Evolutionary conservation across 169 alveolate genomes (phyloP).

Genomic region (Babesia caballi): DNA sequence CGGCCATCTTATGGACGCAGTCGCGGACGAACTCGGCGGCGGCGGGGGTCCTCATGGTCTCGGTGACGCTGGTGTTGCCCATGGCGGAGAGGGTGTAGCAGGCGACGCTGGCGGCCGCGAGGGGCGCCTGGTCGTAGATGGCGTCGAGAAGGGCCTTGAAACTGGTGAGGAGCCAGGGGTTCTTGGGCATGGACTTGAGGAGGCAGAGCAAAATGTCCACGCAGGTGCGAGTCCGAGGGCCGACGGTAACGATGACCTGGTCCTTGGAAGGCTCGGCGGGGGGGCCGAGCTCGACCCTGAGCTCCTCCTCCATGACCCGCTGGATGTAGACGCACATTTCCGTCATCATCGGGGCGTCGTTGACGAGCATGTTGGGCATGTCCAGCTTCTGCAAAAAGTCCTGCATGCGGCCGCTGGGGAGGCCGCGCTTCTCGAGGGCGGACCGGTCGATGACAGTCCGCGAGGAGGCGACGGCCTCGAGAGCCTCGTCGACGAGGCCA

Average conservation of each 20-base stretch:
- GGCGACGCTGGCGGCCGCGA: conserved; percentile 23
- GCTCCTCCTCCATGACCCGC: conserved; percentile 30
- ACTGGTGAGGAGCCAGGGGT: background rate
- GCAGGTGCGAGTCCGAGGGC: conserved; percentile 26
- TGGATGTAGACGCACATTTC: conserved; percentile 26
- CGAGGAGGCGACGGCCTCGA: conserved; percentile 1
- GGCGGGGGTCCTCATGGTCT: conserved; percentile 37
- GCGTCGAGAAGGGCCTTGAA: background rate
- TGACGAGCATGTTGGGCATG: background rate
- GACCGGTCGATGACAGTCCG: conserved; percentile 5
- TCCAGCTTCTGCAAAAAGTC: conserved; percentile 24
- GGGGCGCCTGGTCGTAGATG: conserved; percentile 7
- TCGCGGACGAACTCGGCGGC: conserved; percentile 31
- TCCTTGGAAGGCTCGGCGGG: conserved; percentile 15
- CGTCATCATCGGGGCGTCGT: background rate
- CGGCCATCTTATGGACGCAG: conserved; percentile 45
- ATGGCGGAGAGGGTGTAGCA: conserved; percentile 40
- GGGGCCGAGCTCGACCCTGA: background rate
- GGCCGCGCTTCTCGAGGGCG: conserved; percentile 20
- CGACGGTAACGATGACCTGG: conserved; percentile 14
- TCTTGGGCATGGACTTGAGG: background rate
- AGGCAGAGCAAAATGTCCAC: conserved; percentile 23
- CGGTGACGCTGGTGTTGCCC: conserved; percentile 36
- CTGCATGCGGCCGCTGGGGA: conserved; percentile 21
- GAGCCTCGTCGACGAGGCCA: conserved; percentile 35